A percentile compares a stretch with the other conserved stretches of the same genome.
These are phyloP conservation scores for Secale cereale DNA, from an alignment of 176 grass and related monocot genomes.

Conservation along the genomic window DNA sequence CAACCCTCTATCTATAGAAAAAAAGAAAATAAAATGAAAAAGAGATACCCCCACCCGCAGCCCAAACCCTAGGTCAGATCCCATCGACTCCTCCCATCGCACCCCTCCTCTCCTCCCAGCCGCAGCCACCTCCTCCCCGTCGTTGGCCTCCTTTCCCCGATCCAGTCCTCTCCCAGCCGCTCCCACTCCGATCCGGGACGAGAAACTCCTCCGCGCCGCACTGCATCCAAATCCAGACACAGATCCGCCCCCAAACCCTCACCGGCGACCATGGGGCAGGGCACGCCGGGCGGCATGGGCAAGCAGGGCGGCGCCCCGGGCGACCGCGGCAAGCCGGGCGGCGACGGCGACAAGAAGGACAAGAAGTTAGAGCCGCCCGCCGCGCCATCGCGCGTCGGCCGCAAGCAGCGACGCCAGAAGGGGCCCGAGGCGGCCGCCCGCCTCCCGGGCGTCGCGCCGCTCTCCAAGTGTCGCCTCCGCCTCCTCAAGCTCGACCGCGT, in stretches of 20 bases:
- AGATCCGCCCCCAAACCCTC: background rate
- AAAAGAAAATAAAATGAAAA: too few species aligned
- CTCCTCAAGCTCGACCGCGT: slow-evolving; percentile 90
- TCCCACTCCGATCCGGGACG: too few species aligned
- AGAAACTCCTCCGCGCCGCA: too few species aligned
- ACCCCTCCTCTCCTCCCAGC: too few species aligned
- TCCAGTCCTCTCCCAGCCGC: too few species aligned
- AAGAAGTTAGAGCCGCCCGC: slow-evolving; percentile 74
- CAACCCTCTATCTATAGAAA: too few species aligned
- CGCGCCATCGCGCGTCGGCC: slow-evolving; percentile 73
- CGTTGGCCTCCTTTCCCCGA: too few species aligned
- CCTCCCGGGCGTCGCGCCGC: slow-evolving; percentile 66
- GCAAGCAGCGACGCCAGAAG: slow-evolving; percentile 81
- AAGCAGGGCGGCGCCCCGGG: slow-evolving; percentile 59
- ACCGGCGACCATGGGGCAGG: slow-evolving; percentile 62
- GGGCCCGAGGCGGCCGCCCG: slow-evolving; percentile 77
- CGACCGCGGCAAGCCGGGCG: slow-evolving; percentile 50
- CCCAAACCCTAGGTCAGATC: too few species aligned
- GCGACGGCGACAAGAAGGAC: slow-evolving; percentile 68
- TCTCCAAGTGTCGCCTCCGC: slow-evolving; percentile 84
- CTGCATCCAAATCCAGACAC: background rate
- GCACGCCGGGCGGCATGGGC: slow-evolving; percentile 50
- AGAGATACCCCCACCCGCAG: too few species aligned
- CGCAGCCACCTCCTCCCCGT: too few species aligned
- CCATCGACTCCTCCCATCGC: too few species aligned